These are phyloP conservation scores for Funneliformis mosseae DNA, from an alignment of 192 early-diverging fungal species.

Conservation along the genomic window DNA sequence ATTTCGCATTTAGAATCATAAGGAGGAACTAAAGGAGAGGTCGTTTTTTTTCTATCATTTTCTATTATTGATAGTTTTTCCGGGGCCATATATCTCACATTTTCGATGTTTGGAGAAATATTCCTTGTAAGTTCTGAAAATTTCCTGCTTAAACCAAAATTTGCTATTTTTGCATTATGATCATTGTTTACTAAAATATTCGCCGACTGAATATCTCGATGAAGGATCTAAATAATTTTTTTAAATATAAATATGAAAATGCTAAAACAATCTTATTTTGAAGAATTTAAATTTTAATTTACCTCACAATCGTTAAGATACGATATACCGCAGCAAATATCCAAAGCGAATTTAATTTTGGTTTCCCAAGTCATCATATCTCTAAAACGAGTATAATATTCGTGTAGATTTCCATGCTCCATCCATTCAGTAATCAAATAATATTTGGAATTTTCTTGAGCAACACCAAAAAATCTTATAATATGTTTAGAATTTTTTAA, in stretches of 20 bases:
- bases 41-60: neutral
- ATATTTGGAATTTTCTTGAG: slow-evolving; percentile 32
- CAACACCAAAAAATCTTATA: neutral
- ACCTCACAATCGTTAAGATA: slow-evolving; percentile 37
- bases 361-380: neutral
- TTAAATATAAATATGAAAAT: neutral
- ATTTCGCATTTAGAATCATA: slow-evolving; percentile 7
- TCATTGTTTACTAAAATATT: neutral
- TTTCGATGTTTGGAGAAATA: neutral
- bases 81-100: slow-evolving; percentile 18
- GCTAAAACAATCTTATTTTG: neutral
- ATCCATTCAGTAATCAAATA: slow-evolving; percentile 44
- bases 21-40: neutral
- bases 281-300: neutral
- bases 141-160: too few relatives aligned
- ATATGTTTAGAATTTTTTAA: slow-evolving; percentile 11
- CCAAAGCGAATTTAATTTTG: slow-evolving; percentile 41
- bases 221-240: neutral
- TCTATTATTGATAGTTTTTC: neutral
- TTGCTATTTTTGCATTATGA: slow-evolving; percentile 2
- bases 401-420: slow-evolving; percentile 40
- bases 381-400: slow-evolving; percentile 38
- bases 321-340: slow-evolving; percentile 41
- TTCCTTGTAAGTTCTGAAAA: slow-evolving; percentile 14
- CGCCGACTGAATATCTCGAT: neutral